Evolutionary conservation across 805 yeast genomes (phyloP), one percentile per base, ranked within the genome.

Genomic region (Metschnikowia rubicola): DNA sequence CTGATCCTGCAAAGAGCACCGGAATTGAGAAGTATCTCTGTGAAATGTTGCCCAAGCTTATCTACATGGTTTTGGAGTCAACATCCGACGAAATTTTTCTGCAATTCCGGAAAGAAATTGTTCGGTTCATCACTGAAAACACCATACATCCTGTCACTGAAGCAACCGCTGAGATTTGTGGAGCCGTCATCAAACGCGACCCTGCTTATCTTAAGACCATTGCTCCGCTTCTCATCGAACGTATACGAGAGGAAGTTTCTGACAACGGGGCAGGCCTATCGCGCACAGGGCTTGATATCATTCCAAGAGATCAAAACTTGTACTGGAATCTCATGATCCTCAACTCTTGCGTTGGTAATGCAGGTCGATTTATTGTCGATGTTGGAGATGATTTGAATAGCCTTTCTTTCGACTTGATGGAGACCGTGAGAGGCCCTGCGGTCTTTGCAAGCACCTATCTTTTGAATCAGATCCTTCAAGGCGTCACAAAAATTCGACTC

Each of bases 221-320:
- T 28, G 73, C 77, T 33, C 62, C 69, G 0, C 57, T 71, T n/a
- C 64, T 86, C 15, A 66, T 75, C 40, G 71, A 70, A 5, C 75
- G 75, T 43, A 81, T 91, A 26, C 69, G 73, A 33, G 80, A 75
- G 31, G 96, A 92, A 59, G 73, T 92, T 17, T 68, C 69, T 10
- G 88, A 83, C 53, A 86, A 91, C 53, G 86, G 81, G 3, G 97
- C 97, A 0, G 98, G 97, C 3, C 66, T 78, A 1, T 70, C 83
- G 0, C 77, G 96, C 61, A 76, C 80, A 5, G 80, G 84, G 0
- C 70, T 77, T 7, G 91, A 86, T 30, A 73, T 86, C 26, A 73
- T 82, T 28, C 87, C 87, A n/a, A 75, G 90, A 36, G 98, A 94
- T 64, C 84, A 84, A 30, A 78, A 83, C 15, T 66, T 94, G 8